Percentiles rank a stretch among this genome's conserved stretches.
These are phyloP conservation scores for Eucalyptus erythrocorys DNA, from an alignment of 345 rosid genomes.

Conservation along the genomic window DNA sequence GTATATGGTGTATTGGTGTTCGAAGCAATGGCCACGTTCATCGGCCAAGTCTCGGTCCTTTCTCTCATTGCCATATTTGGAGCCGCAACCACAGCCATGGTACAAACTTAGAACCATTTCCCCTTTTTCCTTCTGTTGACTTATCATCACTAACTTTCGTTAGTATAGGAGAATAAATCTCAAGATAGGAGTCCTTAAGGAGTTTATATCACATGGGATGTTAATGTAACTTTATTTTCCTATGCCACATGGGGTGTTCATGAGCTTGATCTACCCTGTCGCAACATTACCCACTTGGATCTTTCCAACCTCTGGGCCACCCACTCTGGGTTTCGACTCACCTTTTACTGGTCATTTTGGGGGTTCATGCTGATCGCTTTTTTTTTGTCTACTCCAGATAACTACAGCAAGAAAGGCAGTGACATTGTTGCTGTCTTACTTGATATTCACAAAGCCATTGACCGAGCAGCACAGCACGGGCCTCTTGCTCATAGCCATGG, in stretches of 20 bases:
- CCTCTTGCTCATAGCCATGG: conserved; percentile 64
- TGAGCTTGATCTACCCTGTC: background rate
- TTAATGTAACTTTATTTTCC: background rate
- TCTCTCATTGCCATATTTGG: conserved; percentile 93
- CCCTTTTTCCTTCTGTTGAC: background rate
- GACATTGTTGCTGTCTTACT: conserved; percentile 67
- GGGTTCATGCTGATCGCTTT: background rate
- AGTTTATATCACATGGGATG: background rate
- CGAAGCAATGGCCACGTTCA: conserved; percentile 93
- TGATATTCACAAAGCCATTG: conserved; percentile 82
- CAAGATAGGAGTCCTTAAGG: background rate
- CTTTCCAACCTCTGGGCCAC: background rate
- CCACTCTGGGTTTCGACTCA: background rate
- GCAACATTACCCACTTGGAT: background rate
- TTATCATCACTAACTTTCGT: background rate
- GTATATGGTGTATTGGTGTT: conserved; percentile 85
- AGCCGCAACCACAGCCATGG: conserved; percentile 98
- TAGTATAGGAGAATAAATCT: background rate
- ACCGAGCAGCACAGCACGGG: conserved; percentile 77
- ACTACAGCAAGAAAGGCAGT: conserved; percentile 67
- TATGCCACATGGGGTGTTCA: background rate
- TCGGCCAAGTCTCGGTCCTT: conserved; percentile 88
- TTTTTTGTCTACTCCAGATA: conserved; percentile 6
- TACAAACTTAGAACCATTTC: background rate
- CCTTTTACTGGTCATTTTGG: background rate